Evolutionary conservation across 2,329 filamentous ascomycete genomes (phyloP), one percentile per base, ranked within the genome.

Genomic region (Ophiostoma triangulosporum): DNA sequence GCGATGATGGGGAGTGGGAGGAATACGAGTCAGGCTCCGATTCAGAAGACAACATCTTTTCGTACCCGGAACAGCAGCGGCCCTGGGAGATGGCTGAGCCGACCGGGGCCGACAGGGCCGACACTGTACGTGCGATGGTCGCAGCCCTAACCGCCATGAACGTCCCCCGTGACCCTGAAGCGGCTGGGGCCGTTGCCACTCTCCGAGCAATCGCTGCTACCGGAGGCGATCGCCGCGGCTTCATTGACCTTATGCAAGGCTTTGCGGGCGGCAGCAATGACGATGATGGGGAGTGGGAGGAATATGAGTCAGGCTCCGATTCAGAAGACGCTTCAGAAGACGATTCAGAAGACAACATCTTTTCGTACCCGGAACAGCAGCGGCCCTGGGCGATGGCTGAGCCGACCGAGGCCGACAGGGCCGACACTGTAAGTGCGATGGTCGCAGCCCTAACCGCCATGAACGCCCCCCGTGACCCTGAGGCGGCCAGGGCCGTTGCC

Each of bases 11-110:
- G n/a, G n/a, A n/a, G n/a, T n/a, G n/a, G n/a, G n/a, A n/a, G n/a
- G n/a, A n/a, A n/a, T n/a, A n/a, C n/a, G n/a, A n/a, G n/a, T n/a
- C n/a, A n/a, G n/a, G n/a, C n/a, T n/a, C n/a, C n/a, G n/a, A n/a
- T n/a, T n/a, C n/a, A n/a, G 67, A 69, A 15, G 68, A 74, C 8
- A 80, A 81, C 57, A 64, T 75, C 9, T 78, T 79, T 57, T 72
- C 71, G 0, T 64, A 68, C 55, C 61, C 67, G 9, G 66, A 65
- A 27, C 70, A 73, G 55, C 62, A 60, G 51, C 61, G 69, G 36
- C 74, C 73, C 0, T 78, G 73, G 73, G 40, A 60, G 6, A 59
- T 63, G 11, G 55, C 61, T n/a, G 55, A 57, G n/a, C n/a, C n/a
- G 49, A 50, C 33, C 40, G 48, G 49, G 57, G 57, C 5, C 40